These are phyloP conservation scores for Elaphomyces granulatus DNA, from an alignment of 495 filamentous ascomycete genomes.

Conservation along the genomic window DNA sequence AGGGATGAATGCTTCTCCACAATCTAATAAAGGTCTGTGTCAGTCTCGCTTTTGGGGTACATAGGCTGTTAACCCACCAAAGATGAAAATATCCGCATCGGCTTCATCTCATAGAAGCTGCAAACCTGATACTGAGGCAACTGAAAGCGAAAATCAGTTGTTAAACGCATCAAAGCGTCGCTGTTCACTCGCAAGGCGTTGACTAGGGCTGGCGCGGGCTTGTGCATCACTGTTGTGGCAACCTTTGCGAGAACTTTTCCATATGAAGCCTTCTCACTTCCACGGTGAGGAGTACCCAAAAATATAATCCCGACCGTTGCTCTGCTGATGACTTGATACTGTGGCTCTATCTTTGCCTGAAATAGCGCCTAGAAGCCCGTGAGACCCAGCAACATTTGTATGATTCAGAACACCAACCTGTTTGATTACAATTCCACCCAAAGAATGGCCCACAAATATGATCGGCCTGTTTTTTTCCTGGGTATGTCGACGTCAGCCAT, in stretches of 20 bases:
- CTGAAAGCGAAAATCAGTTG: not conserved
- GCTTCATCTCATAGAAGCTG: conserved; percentile 3
- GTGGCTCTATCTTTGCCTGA: conserved; percentile 1
- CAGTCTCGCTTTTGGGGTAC: no score
- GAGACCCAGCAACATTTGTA: conserved; percentile 21
- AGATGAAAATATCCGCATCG: not conserved
- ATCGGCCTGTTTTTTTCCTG: no score
- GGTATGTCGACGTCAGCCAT: no score
- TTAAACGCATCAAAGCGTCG: not conserved
- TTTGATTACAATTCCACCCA: conserved; percentile 29
- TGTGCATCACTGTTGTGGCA: no score
- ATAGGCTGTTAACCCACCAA: no score
- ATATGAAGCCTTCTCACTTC: conserved; percentile 8
- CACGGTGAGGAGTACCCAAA: conserved; percentile 21
- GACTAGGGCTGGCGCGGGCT: no score
- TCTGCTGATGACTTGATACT: conserved; percentile 2
- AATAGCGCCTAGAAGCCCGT: conserved; percentile 12
- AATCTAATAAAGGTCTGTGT: conserved; percentile 3
- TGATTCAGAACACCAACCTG: no score
- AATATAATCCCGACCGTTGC: conserved; percentile 17
- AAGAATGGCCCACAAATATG: conserved; percentile 25
- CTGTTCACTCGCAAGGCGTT: no score
- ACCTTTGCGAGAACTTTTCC: not conserved
- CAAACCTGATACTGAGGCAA: conserved; percentile 2
- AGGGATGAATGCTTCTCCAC: conserved; percentile 9